phyloP scores from a whole-genome alignment of 1,139 yeast genomes.

The Saccharomyces hybrid region DNA sequence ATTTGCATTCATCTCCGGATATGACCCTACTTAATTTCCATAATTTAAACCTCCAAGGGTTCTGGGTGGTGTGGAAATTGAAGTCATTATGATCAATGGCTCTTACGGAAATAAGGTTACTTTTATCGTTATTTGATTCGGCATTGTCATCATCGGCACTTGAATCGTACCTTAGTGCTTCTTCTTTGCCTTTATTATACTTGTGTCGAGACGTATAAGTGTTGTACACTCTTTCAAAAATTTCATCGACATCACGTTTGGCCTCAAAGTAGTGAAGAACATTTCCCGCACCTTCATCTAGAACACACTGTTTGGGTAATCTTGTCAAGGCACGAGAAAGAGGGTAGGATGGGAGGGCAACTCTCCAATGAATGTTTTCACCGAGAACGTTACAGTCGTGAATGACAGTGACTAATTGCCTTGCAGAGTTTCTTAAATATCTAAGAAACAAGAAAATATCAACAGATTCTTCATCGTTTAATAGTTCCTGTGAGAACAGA shows the following conservation, averaged over 20 bases:
- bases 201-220: constrained; percentile 36
- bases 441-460: constrained; percentile 34
- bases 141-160: constrained; percentile 1
- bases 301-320: constrained; percentile 37
- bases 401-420: constrained; percentile 24
- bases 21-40: constrained; percentile 35
- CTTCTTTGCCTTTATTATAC: constrained; percentile 7
- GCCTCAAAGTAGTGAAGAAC: constrained; percentile 39
- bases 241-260: constrained; percentile 42
- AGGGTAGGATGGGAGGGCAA: constrained; percentile 37
- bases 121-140: constrained; percentile 6
- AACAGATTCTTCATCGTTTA: constrained; percentile 31
- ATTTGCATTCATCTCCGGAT: constrained; percentile 36
- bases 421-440: constrained; percentile 35
- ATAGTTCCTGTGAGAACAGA: constrained; percentile 31
- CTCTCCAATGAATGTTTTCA: constrained; percentile 28
- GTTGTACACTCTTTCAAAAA: constrained; percentile 39
- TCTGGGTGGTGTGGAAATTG: constrained; percentile 33
- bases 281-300: constrained; percentile 43
- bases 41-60: constrained; percentile 31
- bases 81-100: constrained; percentile 38
- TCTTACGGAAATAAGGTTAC: constrained; percentile 18
- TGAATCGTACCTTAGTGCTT: not conserved
- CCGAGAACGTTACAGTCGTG: constrained; percentile 17
- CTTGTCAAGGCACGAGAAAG: constrained; percentile 36